These are phyloP conservation scores for Phytophthora rubi DNA, from an alignment of 352 stramenopile species.

Conservation along the genomic window DNA sequence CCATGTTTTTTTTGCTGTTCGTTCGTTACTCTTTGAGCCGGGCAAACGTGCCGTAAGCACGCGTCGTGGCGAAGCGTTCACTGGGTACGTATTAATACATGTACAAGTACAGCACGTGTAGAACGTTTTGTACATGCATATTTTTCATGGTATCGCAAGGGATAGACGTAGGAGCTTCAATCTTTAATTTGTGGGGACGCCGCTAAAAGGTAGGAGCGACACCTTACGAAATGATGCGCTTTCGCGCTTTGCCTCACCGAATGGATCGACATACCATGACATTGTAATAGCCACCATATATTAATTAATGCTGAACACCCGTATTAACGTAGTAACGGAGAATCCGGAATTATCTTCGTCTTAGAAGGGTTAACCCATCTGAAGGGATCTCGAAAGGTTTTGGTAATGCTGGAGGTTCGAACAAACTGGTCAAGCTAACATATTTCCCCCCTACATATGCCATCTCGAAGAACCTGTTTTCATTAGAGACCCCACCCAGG, in stretches of 20 bases:
- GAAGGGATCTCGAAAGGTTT: slow-evolving; percentile 13
- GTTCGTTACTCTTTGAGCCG: slow-evolving; percentile 15
- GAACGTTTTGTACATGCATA: not conserved
- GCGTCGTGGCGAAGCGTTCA: not conserved
- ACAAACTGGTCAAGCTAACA: not conserved
- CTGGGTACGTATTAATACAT: not conserved
- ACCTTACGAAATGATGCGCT: slow-evolving; percentile 15
- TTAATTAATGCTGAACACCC: not conserved
- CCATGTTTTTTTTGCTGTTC: not conserved
- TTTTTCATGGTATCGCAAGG: slow-evolving; percentile 24
- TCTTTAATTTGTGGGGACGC: slow-evolving; percentile 20
- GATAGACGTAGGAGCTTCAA: slow-evolving; percentile 24
- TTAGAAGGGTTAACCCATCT: not conserved
- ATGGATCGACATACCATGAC: not conserved
- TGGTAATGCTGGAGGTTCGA: slow-evolving; percentile 1
- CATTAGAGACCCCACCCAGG: not conserved
- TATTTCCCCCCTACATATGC: not conserved
- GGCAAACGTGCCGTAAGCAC: slow-evolving; percentile 4
- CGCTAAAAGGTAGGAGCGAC: not conserved
- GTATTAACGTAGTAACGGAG: slow-evolving; percentile 8
- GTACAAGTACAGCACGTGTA: not conserved
- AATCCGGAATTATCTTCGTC: too few species aligned
- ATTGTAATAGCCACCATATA: slow-evolving; percentile 3
- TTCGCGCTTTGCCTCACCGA: slow-evolving; percentile 19
- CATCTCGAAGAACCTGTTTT: not conserved